Evolutionary conservation across 805 yeast genomes (phyloP).

Genomic region (Kazachstania bromeliacearum): DNA sequence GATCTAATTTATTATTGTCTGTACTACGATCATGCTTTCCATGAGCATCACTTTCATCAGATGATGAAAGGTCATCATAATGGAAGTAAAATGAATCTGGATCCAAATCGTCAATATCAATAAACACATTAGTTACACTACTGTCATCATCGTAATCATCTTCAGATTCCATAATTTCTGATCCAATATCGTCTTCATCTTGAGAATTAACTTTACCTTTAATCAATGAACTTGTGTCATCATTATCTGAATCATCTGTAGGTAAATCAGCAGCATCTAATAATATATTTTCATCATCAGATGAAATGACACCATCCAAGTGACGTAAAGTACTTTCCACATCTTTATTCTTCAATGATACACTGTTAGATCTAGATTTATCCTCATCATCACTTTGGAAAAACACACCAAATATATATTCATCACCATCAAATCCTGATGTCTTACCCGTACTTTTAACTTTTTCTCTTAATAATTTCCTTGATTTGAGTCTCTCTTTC

Average conservation of each 20-base stretch:
- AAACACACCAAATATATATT: slow-evolving; percentile 27
- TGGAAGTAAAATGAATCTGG: slow-evolving; percentile 31
- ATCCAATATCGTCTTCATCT: slow-evolving; percentile 22
- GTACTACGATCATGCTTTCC: too few species aligned
- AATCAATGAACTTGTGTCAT: slow-evolving; percentile 12
- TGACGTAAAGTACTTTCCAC: slow-evolving; percentile 20
- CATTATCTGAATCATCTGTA: slow-evolving; percentile 28
- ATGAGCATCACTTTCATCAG: slow-evolving; percentile 12
- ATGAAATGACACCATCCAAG: slow-evolving; percentile 13
- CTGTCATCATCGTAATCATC: slow-evolving; percentile 28
- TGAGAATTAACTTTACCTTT: slow-evolving; percentile 23
- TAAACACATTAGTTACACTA: slow-evolving; percentile 33
- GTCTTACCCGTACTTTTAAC: slow-evolving; percentile 30
- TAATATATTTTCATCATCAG: slow-evolving; percentile 29
- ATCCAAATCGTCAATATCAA: slow-evolving; percentile 32
- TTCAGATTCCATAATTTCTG: slow-evolving; percentile 16
- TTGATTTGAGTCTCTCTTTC: slow-evolving; percentile 23
- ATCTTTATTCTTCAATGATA: slow-evolving; percentile 9
- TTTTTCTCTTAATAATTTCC: slow-evolving; percentile 17
- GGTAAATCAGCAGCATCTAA: slow-evolving; percentile 29
- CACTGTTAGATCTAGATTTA: slow-evolving; percentile 4
- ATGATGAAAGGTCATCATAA: slow-evolving; percentile 45
- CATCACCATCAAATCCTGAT: slow-evolving; percentile 32
- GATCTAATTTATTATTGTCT: slow-evolving; percentile 20
- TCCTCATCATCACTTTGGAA: slow-evolving; percentile 26